Conservation (phyloP, 73 alveolate genomes). For the Paramecium bursaria region DNA sequence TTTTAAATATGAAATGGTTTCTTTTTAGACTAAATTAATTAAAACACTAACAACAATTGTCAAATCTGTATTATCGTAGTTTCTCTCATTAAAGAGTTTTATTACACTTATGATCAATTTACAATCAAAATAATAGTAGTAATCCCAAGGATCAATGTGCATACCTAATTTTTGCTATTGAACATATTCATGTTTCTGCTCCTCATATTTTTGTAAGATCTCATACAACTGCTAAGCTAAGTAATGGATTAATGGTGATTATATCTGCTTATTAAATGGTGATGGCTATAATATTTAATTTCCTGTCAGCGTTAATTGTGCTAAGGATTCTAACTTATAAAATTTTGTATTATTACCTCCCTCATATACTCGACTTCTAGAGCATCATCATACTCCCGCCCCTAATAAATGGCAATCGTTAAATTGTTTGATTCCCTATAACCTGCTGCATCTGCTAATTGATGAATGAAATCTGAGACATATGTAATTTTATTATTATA, state of each 20-base stretch:
- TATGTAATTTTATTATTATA: constrained; percentile 37
- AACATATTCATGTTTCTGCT: constrained; percentile 17
- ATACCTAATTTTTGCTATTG: constrained; percentile 1
- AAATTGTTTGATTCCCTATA: constrained; percentile 30
- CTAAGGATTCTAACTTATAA: background rate
- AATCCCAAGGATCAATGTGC: constrained; percentile 58
- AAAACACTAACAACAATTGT: background rate
- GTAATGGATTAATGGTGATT: constrained; percentile 6
- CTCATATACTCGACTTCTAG: constrained; percentile 1
- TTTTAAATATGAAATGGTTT: constrained; percentile 9
- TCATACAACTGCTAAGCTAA: constrained; percentile 32
- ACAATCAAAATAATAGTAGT: constrained; percentile 38
- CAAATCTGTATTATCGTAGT: background rate
- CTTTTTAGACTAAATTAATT: background rate
- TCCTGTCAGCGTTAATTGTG: background rate
- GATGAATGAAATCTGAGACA: constrained; percentile 4
- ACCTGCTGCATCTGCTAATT: constrained; percentile 12
- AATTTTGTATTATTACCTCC: constrained; percentile 19
- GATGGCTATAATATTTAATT: background rate
- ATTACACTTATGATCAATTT: constrained; percentile 31
- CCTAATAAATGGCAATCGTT: constrained; percentile 17
- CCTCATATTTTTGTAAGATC: background rate
- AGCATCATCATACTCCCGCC: background rate
- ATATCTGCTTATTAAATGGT: constrained; percentile 5
- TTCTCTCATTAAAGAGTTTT: background rate